Percentiles rank a stretch among this genome's conserved stretches.
Evolutionary conservation across 176 grass and related monocot genomes (phyloP).

Genomic region (Oryza glumipatula): DNA sequence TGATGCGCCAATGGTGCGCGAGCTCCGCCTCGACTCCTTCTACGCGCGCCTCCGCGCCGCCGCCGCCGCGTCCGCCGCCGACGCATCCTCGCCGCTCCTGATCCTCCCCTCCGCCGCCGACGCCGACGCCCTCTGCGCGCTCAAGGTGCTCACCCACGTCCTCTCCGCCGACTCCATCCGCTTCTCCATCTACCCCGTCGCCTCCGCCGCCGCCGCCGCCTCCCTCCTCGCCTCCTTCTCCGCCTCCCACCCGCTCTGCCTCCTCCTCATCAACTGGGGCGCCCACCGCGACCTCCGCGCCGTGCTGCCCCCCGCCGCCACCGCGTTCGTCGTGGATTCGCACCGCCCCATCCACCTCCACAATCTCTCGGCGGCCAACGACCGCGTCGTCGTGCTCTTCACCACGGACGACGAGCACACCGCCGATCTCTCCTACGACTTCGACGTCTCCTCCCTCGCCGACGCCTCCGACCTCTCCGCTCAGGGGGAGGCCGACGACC

Average conservation of each 20-base stretch:
- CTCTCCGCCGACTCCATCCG: conserved; percentile 55
- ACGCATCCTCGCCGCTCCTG: conserved; percentile 58
- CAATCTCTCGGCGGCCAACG: conserved; percentile 67
- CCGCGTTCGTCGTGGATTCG: conserved; percentile 73
- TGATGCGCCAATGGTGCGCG: conserved; percentile 61
- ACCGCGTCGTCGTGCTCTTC: conserved; percentile 75
- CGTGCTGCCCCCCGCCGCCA: conserved; percentile 49
- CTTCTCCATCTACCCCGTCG: conserved; percentile 62
- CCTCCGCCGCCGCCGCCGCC: conserved; percentile 42
- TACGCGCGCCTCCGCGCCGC: conserved; percentile 63
- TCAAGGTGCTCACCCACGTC: conserved; percentile 67
- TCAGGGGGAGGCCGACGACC: conserved; percentile 43
- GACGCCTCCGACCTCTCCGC: conserved; percentile 72
- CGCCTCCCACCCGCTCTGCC: conserved; percentile 42
- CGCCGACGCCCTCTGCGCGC: conserved; percentile 77
- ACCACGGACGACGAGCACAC: conserved; percentile 75
- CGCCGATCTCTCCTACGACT: conserved; percentile 79
- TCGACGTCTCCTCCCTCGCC: conserved; percentile 73
- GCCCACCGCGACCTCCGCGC: conserved; percentile 65
- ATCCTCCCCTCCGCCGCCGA: conserved; percentile 84
- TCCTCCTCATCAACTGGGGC: conserved; percentile 88
- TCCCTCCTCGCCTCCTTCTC: conserved; percentile 49
- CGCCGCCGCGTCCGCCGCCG: conserved; percentile 26
- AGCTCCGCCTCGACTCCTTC: conserved; percentile 66
- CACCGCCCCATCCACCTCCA: conserved; percentile 83